A percentile compares a stretch with the other conserved stretches of the same genome.
These are phyloP conservation scores for Sisymbrium irio DNA, from an alignment of 345 rosid species.

Conservation along the genomic window DNA sequence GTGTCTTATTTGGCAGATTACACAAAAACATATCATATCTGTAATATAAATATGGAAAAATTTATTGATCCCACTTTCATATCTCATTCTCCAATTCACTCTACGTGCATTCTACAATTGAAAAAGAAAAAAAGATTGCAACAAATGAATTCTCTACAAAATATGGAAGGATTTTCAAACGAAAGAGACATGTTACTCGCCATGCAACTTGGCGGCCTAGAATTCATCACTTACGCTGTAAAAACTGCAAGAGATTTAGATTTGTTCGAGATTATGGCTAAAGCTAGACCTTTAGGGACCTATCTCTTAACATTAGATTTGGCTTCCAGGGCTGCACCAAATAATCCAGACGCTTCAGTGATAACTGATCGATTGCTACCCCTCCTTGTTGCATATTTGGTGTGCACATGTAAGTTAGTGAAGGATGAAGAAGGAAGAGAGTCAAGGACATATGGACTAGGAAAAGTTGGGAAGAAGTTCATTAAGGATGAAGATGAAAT, in stretches of 20 bases:
- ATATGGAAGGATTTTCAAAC: background rate
- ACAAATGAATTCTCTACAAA: background rate
- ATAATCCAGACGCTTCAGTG: conserved; percentile 5
- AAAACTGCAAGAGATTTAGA: background rate
- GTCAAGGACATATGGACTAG: conserved; percentile 8
- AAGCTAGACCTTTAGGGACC: background rate
- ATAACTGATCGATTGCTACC: conserved; percentile 27
- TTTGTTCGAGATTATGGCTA: conserved; percentile 11
- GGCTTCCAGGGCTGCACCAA: conserved; percentile 9
- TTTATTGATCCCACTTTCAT: background rate
- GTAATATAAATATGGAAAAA: background rate
- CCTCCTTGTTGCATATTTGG: conserved; percentile 13
- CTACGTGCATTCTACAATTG: background rate
- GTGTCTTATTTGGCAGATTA: background rate
- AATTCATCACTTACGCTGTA: background rate
- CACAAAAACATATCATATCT: background rate
- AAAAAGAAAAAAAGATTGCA: background rate
- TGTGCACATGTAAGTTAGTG: conserved; percentile 20
- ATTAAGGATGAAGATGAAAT: conserved; percentile 20
- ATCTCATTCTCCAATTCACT: background rate
- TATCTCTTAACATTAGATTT: conserved; percentile 15
- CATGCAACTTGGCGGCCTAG: background rate
- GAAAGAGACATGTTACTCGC: conserved; percentile 10
- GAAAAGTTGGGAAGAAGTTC: background rate
- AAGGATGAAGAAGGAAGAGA: conserved; percentile 5